These are phyloP conservation scores for Lentinula novae-zelandiae DNA, from an alignment of 1,284 basidiomycete species.

Conservation along the genomic window DNA sequence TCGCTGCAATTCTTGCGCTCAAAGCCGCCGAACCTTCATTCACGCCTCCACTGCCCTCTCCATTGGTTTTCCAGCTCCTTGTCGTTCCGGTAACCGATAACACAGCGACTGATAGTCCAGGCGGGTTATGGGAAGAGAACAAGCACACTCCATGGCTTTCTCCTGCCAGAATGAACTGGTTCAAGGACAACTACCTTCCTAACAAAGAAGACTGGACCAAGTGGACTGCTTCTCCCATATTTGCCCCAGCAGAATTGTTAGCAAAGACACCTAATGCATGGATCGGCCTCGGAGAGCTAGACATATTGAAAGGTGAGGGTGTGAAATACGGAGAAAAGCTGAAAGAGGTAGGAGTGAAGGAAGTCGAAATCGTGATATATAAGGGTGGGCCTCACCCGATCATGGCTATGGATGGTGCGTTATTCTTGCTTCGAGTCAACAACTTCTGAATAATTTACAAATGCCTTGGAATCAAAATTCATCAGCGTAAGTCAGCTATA, in stretches of 20 bases:
- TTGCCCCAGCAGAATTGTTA: conserved; percentile 56
- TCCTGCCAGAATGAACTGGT: conserved; percentile 70
- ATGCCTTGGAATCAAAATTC: not conserved
- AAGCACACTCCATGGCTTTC: conserved; percentile 55
- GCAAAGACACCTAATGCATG: conserved; percentile 52
- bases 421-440: conserved; percentile 16
- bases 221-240: conserved; percentile 68
- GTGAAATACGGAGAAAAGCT: conserved; percentile 62
- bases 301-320: conserved; percentile 67
- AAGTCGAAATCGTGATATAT: conserved; percentile 54
- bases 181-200: conserved; percentile 63
- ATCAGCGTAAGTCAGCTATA: conserved; percentile 15
- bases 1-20: conserved; percentile 64
- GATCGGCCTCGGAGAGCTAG: conserved; percentile 63
- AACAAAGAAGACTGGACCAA: conserved; percentile 53
- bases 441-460: conserved; percentile 12
- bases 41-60: conserved; percentile 40
- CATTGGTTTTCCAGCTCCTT: conserved; percentile 60
- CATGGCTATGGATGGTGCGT: conserved; percentile 63
- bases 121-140: conserved; percentile 50
- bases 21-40: conserved; percentile 44
- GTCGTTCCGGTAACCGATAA: conserved; percentile 74
- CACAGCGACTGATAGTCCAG: conserved; percentile 39
- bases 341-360: conserved; percentile 42
- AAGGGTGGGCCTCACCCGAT: conserved; percentile 63